A percentile compares a stretch with the other conserved stretches of the same genome.
Conservation (phyloP, 148 eudicot species). For the Rheum nobile region DNA sequence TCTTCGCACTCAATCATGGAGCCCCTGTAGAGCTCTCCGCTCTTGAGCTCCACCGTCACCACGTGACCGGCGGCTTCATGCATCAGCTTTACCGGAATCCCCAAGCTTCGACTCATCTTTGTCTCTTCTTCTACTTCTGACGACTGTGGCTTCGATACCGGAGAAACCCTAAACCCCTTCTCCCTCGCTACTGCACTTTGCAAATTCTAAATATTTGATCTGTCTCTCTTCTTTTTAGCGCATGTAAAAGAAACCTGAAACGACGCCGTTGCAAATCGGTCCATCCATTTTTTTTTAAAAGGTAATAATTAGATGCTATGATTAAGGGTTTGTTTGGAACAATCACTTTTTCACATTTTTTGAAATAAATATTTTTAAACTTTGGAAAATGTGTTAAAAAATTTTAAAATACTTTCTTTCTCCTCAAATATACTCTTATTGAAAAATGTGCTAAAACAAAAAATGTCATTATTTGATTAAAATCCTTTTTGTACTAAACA, state of each 20-base stretch:
- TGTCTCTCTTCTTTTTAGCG: background rate
- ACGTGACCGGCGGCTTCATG: conserved; percentile 76
- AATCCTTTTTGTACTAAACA: too few species aligned
- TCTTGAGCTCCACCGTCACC: conserved; percentile 83
- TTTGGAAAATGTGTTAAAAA: too few species aligned
- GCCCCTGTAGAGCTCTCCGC: conserved; percentile 88
- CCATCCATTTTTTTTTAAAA: too few species aligned
- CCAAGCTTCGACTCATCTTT: conserved; percentile 62
- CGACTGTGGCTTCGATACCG: background rate
- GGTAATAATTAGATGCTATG: too few species aligned
- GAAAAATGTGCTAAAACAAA: too few species aligned
- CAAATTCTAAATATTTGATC: background rate
- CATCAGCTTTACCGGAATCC: conserved; percentile 66
- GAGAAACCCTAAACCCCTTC: conserved; percentile 6
- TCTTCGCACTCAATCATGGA: conserved; percentile 88
- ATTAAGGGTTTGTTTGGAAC: too few species aligned
- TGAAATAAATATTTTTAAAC: too few species aligned
- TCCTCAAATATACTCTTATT: too few species aligned
- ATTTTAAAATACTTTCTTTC: too few species aligned
- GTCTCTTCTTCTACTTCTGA: background rate
- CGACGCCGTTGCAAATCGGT: too few species aligned
- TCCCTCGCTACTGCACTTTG: background rate
- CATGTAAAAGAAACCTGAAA: background rate
- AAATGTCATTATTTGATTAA: too few species aligned
- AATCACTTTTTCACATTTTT: too few species aligned